Evolutionary conservation across 2,329 filamentous ascomycete genomes (phyloP).

Genomic region (Diaporthe nobilis): DNA sequence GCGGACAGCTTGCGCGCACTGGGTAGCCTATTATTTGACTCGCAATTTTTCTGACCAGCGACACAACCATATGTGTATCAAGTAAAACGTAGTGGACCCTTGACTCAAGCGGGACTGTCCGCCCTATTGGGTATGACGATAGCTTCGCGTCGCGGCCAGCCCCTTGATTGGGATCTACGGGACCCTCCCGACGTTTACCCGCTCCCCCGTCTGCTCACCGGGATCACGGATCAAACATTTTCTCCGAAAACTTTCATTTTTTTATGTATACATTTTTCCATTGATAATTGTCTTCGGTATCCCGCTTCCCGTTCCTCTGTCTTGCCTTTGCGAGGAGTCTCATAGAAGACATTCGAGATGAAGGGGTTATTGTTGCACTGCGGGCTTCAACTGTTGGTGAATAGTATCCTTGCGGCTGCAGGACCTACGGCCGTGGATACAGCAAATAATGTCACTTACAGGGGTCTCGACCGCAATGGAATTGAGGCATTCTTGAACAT

Average conservation of each 20-base stretch:
- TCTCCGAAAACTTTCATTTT: not conserved
- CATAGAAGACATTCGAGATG: slow-evolving; percentile 3
- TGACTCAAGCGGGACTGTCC: not conserved
- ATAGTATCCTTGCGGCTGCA: not conserved
- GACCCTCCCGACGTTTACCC: slow-evolving; percentile 13
- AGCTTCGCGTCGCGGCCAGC: slow-evolving; percentile 25
- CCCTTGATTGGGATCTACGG: slow-evolving; percentile 19
- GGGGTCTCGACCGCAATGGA: slow-evolving; percentile 58
- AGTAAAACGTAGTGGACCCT: slow-evolving; percentile 4
- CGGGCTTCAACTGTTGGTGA: not conserved
- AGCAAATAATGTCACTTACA: slow-evolving; percentile 53
- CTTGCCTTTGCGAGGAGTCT: not conserved
- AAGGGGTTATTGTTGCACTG: slow-evolving; percentile 10
- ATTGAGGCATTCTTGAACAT: slow-evolving; percentile 64
- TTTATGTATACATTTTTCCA: not conserved
- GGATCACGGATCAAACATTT: slow-evolving; percentile 4
- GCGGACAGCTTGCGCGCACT: not conserved
- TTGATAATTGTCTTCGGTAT: not conserved
- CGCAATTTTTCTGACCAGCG: not conserved
- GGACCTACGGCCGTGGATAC: slow-evolving; percentile 21
- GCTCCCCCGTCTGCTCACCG: not conserved
- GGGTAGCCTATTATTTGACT: not conserved
- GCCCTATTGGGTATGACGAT: slow-evolving; percentile 11
- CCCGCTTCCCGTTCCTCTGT: not conserved
- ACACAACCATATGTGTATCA: not conserved